Conservation (phyloP, 148 eudicot species). For the Heliamphora exappendiculata region DNA sequence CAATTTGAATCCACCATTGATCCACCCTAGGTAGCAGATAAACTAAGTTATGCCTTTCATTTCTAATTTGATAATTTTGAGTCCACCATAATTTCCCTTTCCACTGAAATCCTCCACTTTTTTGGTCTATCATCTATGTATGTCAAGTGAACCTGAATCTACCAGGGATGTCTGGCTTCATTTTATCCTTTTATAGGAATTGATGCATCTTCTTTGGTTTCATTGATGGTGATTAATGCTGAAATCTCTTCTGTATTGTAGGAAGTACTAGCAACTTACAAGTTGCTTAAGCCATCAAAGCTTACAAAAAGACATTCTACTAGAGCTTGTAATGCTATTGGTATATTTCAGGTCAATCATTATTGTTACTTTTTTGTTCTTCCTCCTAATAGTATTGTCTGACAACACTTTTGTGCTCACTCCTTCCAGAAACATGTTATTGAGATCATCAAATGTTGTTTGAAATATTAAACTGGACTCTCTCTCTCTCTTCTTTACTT, state of each 20-base stretch:
- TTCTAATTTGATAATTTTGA: too few species aligned
- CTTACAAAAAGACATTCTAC: background rate
- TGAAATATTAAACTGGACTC: background rate
- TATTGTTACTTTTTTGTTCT: background rate
- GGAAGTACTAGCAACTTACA: slow-evolving; percentile 8
- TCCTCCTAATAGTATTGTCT: background rate
- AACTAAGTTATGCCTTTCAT: too few species aligned
- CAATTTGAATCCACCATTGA: too few species aligned
- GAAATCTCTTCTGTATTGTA: background rate
- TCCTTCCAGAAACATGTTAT: background rate
- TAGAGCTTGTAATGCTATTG: slow-evolving; percentile 1
- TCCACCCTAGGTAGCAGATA: too few species aligned
- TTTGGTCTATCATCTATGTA: too few species aligned
- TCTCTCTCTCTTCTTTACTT: too few species aligned
- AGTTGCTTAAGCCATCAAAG: background rate
- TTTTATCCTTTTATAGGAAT: too few species aligned
- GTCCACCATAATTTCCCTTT: background rate
- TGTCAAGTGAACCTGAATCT: background rate
- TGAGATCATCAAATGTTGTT: background rate
- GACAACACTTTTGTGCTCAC: background rate
- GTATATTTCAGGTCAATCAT: slow-evolving; percentile 11
- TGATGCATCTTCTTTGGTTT: background rate
- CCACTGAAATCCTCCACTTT: background rate
- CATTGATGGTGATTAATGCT: background rate
- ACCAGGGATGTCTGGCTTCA: background rate